phyloP scores from a whole-genome alignment of 768 basidiomycete species.

The Collybiopsis luxurians region DNA sequence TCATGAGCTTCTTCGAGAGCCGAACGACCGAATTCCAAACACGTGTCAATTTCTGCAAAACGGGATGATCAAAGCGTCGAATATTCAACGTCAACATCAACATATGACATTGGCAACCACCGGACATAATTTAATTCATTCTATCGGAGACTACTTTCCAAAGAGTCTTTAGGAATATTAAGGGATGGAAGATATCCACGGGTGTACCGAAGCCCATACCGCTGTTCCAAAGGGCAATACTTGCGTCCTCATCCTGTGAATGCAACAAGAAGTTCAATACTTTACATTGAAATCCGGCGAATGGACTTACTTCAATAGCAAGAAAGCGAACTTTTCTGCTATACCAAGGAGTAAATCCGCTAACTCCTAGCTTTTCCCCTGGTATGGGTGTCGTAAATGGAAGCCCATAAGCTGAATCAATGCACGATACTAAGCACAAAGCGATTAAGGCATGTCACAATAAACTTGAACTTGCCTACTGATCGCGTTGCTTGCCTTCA shows the following conservation, averaged over 20 bases:
- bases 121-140: too few species aligned
- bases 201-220: background rate
- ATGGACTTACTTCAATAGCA: conserved; percentile 5
- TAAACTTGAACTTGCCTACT: background rate
- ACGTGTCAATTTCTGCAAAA: too few species aligned
- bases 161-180: background rate
- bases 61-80: too few species aligned
- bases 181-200: background rate
- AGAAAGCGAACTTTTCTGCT: conserved; percentile 6
- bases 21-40: too few species aligned
- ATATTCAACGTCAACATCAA: too few species aligned
- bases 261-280: too few species aligned
- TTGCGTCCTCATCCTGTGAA: conserved; percentile 3
- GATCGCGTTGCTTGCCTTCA: background rate
- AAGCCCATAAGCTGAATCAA: conserved; percentile 14
- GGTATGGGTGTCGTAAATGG: conserved; percentile 10
- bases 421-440: background rate
- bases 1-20: too few species aligned
- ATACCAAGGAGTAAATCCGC: conserved; percentile 10
- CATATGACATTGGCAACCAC: too few species aligned
- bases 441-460: background rate
- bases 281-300: too few species aligned
- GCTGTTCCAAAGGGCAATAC: background rate
- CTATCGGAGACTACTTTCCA: background rate
- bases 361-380: conserved; percentile 8